Evolutionary conservation across 495 filamentous ascomycete species (phyloP).

Genomic region (Penicillium chermesinum): DNA sequence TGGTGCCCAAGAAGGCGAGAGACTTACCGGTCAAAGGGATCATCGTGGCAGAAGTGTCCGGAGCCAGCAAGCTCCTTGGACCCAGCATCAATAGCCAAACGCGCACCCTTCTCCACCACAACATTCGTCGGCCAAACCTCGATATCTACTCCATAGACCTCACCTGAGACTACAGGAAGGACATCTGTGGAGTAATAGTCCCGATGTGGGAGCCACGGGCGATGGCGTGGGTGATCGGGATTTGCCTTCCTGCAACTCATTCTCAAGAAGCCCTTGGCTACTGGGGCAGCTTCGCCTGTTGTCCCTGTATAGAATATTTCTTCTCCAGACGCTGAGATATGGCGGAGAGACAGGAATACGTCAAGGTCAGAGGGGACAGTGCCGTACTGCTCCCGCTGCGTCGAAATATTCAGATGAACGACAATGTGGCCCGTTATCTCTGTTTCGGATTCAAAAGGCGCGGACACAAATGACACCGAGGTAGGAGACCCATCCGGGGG

Average conservation of each 20-base stretch:
- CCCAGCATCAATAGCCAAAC: slow-evolving; percentile 44
- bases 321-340: slow-evolving; percentile 49
- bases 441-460: slow-evolving; percentile 50
- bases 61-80: slow-evolving; percentile 58
- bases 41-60: slow-evolving; percentile 54
- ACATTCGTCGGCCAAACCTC: slow-evolving; percentile 69
- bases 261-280: slow-evolving; percentile 43
- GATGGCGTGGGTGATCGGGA: slow-evolving; percentile 42
- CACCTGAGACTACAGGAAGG: slow-evolving; percentile 46
- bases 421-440: slow-evolving; percentile 65
- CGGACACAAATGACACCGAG: slow-evolving; percentile 49
- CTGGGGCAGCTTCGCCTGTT: slow-evolving; percentile 42
- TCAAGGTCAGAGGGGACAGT: slow-evolving; percentile 51
- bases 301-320: slow-evolving; percentile 60
- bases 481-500: slow-evolving; percentile 27
- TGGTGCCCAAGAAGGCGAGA: slow-evolving; percentile 51
- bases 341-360: slow-evolving; percentile 58
- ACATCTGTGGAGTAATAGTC: slow-evolving; percentile 57
- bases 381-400: slow-evolving; percentile 35
- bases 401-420: slow-evolving; percentile 56
- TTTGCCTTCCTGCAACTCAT: slow-evolving; percentile 51
- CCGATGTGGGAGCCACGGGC: slow-evolving; percentile 51
- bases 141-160: slow-evolving; percentile 59
- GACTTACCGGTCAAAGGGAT: slow-evolving; percentile 39
- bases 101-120: slow-evolving; percentile 42